Evolutionary conservation across 1,139 yeast genomes (phyloP), one percentile per base, ranked within the genome.

Genomic region (Kodamaea derodonti): DNA sequence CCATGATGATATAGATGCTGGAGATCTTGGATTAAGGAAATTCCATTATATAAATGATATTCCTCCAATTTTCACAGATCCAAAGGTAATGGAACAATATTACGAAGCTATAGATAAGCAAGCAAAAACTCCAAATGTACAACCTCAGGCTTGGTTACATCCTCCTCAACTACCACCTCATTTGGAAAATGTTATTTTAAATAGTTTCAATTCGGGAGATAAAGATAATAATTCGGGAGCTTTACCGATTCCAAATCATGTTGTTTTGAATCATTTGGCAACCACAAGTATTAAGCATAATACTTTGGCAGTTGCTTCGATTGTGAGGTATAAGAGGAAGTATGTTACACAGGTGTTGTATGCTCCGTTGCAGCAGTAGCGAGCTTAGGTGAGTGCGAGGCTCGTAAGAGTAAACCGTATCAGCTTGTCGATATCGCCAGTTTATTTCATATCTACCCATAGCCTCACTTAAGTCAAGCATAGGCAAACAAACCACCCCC

Each of bases 21-120:
- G 48, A 11, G 37, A 40, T 14, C 36, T 46, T 3, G 43, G 38
- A 14, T 33, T 38, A 8, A 52, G 52, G 33, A 35, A 51, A 3
- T 56, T 48, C 32, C 69, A 75, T 41, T 84, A 80, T 55, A 78
- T 80, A 22, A 71, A 66, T 33, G 82, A 78, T 42, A 90, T 92
- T 31, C 98, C 98, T 1, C 88, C 95, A 2, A 88, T 92, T 20
- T 90, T 92, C 58, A 78, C 85, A 3, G 94, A 84, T 48, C 88
- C 92, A 4, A 67, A 68, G 47, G 75, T 69, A 14, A 69, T 69
- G 75, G 75, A 69, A 46, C 74, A 67, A 45, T 84, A 84, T 51
- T 84, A 84, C 49, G 65, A 79, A 33, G 84, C 92, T 1, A 68
- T 84, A 34, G 94, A 84, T 49, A 74, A 73, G 48, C 85, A 80